Conservation (phyloP, 1,284 basidiomycete species). For the Bjerkandera adusta region DNA sequence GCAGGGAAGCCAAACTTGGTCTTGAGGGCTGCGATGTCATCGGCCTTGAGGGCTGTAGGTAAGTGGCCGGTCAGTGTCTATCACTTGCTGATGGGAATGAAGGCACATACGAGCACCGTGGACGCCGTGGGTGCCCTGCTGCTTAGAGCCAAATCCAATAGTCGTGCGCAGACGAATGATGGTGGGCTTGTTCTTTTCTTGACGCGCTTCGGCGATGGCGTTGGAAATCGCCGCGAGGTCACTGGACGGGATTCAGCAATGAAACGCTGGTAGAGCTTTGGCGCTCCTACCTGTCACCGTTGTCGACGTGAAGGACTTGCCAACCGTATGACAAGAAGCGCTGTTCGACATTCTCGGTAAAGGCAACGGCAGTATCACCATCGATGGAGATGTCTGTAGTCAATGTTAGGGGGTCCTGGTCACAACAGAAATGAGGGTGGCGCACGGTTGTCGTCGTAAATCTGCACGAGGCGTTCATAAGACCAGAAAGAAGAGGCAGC, state of each 20-base stretch:
- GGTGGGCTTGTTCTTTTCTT: conserved; percentile 81
- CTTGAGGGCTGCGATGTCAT: conserved; percentile 88
- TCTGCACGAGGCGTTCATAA: conserved; percentile 36
- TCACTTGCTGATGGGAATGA: not conserved
- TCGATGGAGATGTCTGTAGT: conserved; percentile 90
- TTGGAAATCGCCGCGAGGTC: conserved; percentile 80
- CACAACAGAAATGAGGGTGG: conserved; percentile 4
- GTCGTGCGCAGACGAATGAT: conserved; percentile 87
- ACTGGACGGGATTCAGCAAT: conserved; percentile 33
- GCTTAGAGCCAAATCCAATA: conserved; percentile 92
- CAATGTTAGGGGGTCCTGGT: conserved; percentile 8
- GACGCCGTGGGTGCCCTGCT: conserved; percentile 90
- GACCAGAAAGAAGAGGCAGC: not conserved
- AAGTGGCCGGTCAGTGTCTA: not conserved
- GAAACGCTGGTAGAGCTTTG: not conserved
- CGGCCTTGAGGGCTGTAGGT: conserved; percentile 79
- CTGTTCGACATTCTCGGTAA: conserved; percentile 91
- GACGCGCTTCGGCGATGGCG: conserved; percentile 77
- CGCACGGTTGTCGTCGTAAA: conserved; percentile 90
- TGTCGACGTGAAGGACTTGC: conserved; percentile 84
- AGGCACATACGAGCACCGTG: conserved; percentile 79
- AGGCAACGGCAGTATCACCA: conserved; percentile 88
- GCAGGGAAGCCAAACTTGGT: conserved; percentile 83
- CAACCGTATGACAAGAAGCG: conserved; percentile 92
- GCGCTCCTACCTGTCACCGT: conserved; percentile 72